Percentiles rank a stretch among this genome's conserved stretches.
Evolutionary conservation across 192 early-diverging fungal genomes (phyloP).

Genomic region (Backusella mclennaniae): DNA sequence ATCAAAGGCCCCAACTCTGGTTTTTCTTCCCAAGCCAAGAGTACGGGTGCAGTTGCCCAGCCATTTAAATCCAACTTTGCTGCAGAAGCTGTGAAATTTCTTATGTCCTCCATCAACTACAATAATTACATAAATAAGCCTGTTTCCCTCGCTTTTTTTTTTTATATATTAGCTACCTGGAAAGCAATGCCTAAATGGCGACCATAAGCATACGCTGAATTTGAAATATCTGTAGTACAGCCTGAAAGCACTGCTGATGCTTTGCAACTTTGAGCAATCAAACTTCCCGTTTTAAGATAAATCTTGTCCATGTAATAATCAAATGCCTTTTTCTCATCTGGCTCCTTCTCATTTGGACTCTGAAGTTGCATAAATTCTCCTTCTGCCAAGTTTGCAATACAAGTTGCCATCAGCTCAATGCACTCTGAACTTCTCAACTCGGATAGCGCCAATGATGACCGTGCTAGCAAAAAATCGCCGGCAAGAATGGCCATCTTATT

Average conservation of each 20-base stretch:
- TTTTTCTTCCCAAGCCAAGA: constrained; percentile 89
- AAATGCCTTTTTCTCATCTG: constrained; percentile 56
- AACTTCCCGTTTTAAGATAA: constrained; percentile 92
- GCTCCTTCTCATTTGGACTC: constrained; percentile 54
- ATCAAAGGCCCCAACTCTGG: constrained; percentile 82
- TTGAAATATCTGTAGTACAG: constrained; percentile 63
- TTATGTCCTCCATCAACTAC: constrained; percentile 86
- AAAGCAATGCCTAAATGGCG: constrained; percentile 91
- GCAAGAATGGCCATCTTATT: constrained; percentile 98
- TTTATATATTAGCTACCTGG: constrained; percentile 57
- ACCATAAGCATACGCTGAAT: constrained; percentile 83
- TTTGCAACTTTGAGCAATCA: constrained; percentile 91
- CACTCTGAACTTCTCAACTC: constrained; percentile 87
- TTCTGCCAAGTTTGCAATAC: constrained; percentile 91
- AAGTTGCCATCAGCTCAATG: constrained; percentile 89
- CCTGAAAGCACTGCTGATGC: constrained; percentile 86
- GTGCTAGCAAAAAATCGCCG: constrained; percentile 89
- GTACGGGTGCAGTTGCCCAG: constrained; percentile 91
- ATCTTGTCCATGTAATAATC: constrained; percentile 95
- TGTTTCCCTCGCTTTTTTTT: not conserved
- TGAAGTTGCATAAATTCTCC: constrained; percentile 98
- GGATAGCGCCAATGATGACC: constrained; percentile 88
- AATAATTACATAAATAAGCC: not conserved
- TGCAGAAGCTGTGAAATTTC: constrained; percentile 81
- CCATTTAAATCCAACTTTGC: constrained; percentile 87